Conservation (phyloP, 2,329 filamentous ascomycete species). For the Sporothrix variecibatus region DNA sequence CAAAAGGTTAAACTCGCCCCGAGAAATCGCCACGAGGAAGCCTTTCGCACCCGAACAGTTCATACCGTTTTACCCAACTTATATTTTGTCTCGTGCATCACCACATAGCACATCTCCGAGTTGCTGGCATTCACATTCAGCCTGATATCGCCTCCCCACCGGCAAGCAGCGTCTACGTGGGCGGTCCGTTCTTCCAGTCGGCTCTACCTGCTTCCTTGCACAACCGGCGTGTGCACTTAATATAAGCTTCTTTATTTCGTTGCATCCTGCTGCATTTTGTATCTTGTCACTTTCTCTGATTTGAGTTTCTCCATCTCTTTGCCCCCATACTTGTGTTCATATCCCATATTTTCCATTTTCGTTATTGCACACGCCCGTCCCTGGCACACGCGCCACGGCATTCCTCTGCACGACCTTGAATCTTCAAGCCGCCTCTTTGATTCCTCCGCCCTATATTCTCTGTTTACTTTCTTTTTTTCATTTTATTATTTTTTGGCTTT, state of each 20-base stretch:
- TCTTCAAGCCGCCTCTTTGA: not conserved
- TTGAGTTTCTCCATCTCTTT: not conserved
- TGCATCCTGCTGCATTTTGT: not conserved
- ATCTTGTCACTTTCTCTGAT: not conserved
- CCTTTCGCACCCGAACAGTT: not conserved
- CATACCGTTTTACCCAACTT: not conserved
- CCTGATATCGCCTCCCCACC: conserved; percentile 12
- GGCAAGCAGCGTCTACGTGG: not conserved
- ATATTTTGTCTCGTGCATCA: not conserved
- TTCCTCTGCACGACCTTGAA: not conserved
- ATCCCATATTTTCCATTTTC: not conserved
- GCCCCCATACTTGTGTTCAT: no score
- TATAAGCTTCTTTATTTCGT: conserved; percentile 8
- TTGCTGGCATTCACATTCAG: conserved; percentile 17
- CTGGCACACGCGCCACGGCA: conserved; percentile 14
- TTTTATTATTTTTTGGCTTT: not conserved
- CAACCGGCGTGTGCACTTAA: conserved; percentile 6
- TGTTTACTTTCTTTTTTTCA: not conserved
- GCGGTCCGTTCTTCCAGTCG: conserved; percentile 13
- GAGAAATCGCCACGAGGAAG: not conserved
- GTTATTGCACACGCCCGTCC: not conserved
- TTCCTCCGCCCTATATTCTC: not conserved
- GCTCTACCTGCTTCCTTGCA: conserved; percentile 3
- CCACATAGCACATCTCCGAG: not conserved
- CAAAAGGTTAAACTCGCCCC: not conserved